These are phyloP conservation scores for Phytopythium aichiense DNA, from an alignment of 352 stramenopile species.

Conservation along the genomic window DNA sequence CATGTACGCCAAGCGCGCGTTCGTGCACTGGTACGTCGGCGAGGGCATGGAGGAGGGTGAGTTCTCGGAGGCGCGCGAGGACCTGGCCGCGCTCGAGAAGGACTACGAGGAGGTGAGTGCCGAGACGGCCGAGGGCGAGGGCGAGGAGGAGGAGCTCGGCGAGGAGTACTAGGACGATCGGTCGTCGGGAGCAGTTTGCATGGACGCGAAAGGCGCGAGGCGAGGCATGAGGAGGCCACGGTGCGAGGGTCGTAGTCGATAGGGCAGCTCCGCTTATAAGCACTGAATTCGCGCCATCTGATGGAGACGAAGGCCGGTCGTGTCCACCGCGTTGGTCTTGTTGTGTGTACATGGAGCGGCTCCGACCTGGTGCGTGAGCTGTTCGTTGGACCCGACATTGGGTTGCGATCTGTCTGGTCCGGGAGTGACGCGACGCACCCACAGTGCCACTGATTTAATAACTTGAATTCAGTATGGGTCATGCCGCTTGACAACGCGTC, in stretches of 20 bases:
- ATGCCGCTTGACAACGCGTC: too few species aligned
- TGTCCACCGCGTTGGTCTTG: background rate
- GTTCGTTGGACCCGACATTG: background rate
- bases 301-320: background rate
- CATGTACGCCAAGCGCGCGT: conserved; percentile 99
- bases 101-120: conserved; percentile 99
- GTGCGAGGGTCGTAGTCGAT: conserved; percentile 3
- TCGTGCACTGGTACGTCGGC: conserved; percentile 99
- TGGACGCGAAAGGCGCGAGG: too few species aligned
- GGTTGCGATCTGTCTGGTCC: background rate
- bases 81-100: conserved; percentile 97
- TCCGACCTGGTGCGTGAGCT: background rate
- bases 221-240: background rate
- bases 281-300: background rate
- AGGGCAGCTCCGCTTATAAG: conserved; percentile 4
- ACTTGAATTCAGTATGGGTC: too few species aligned
- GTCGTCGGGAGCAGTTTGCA: too few species aligned
- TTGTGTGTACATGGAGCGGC: background rate
- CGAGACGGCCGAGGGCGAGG: conserved; percentile 96
- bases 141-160: conserved; percentile 90
- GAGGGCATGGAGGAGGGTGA: conserved; percentile 99
- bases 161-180: conserved; percentile 77
- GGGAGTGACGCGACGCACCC: background rate
- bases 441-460: background rate
- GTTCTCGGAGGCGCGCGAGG: conserved; percentile 98